phyloP scores from a whole-genome alignment of 1,284 basidiomycete genomes.

The Tylopilus orsonianus region DNA sequence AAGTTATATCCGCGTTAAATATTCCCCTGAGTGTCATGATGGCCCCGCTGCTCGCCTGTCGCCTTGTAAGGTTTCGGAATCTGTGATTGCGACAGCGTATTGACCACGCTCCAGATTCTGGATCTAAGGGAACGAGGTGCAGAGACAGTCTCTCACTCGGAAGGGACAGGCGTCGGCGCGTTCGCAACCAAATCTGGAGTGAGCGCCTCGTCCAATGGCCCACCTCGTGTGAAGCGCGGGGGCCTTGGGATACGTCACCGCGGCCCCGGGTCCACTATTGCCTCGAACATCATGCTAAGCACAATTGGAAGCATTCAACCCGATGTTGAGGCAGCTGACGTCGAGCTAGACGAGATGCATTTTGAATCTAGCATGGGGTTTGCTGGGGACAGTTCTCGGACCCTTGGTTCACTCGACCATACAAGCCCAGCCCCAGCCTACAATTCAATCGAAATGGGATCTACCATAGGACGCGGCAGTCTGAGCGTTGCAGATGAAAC shows the following conservation, averaged over 20 bases:
- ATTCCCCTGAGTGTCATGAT: slow-evolving; percentile 86
- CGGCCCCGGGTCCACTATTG: slow-evolving; percentile 40
- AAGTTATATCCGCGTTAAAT: slow-evolving; percentile 79
- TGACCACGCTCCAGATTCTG: slow-evolving; percentile 50
- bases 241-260: slow-evolving; percentile 38
- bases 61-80: slow-evolving; percentile 47
- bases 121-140: slow-evolving; percentile 76
- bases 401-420: slow-evolving; percentile 31
- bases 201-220: slow-evolving; percentile 47
- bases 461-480: slow-evolving; percentile 36
- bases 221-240: slow-evolving; percentile 36
- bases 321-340: slow-evolving; percentile 52
- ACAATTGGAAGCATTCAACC: slow-evolving; percentile 66
- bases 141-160: slow-evolving; percentile 68
- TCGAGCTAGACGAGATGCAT: slow-evolving; percentile 54
- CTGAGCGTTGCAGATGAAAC: slow-evolving; percentile 34
- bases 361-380: slow-evolving; percentile 40
- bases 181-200: slow-evolving; percentile 59
- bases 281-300: slow-evolving; percentile 65
- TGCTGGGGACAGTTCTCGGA: slow-evolving; percentile 35
- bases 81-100: neutral
- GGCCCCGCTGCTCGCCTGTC: slow-evolving; percentile 73
- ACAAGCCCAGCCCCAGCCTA: slow-evolving; percentile 55
- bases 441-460: slow-evolving; percentile 49
- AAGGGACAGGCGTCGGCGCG: slow-evolving; percentile 58